Conservation (phyloP, 192 early-diverging fungal species). For the Allomyces javanicus region DNA sequence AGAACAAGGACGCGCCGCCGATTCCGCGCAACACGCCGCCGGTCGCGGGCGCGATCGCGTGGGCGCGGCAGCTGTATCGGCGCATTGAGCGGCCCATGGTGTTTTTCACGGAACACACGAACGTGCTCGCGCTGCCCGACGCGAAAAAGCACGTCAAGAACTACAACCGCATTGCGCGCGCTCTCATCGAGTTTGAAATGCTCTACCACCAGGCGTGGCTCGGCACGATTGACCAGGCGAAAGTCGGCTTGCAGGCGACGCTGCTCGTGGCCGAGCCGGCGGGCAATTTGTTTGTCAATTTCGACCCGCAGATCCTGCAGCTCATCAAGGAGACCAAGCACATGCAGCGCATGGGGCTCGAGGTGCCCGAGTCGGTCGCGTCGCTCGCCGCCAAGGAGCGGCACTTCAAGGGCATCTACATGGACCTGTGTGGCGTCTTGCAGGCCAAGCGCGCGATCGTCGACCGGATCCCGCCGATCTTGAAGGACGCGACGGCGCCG, state of each 20-base stretch:
- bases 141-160: constrained; percentile 44
- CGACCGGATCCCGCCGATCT: constrained; percentile 50
- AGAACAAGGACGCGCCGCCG: constrained; percentile 34
- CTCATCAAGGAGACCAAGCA: constrained; percentile 98
- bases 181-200: constrained; percentile 40
- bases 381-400: constrained; percentile 75
- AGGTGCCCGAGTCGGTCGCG: constrained; percentile 73
- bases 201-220: constrained; percentile 39
- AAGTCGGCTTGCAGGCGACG: constrained; percentile 40
- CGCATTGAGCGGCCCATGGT: constrained; percentile 38
- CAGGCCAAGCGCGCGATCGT: constrained; percentile 47
- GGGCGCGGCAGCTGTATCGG: constrained; percentile 40
- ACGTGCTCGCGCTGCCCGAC: constrained; percentile 29
- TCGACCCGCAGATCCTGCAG: constrained; percentile 82
- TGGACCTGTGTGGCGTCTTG: not conserved
- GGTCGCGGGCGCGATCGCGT: constrained; percentile 36
- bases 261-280: constrained; percentile 32
- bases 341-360: constrained; percentile 80
- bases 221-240: constrained; percentile 34
- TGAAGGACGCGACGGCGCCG: constrained; percentile 83
- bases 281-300: constrained; percentile 67
- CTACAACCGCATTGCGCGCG: constrained; percentile 44
- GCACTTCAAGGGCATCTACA: constrained; percentile 46
- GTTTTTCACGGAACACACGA: constrained; percentile 29
- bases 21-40: constrained; percentile 40